Evolutionary conservation across 2,329 filamentous ascomycete genomes (phyloP), one percentile per base, ranked within the genome.

Genomic region (Arthroderma uncinatum): DNA sequence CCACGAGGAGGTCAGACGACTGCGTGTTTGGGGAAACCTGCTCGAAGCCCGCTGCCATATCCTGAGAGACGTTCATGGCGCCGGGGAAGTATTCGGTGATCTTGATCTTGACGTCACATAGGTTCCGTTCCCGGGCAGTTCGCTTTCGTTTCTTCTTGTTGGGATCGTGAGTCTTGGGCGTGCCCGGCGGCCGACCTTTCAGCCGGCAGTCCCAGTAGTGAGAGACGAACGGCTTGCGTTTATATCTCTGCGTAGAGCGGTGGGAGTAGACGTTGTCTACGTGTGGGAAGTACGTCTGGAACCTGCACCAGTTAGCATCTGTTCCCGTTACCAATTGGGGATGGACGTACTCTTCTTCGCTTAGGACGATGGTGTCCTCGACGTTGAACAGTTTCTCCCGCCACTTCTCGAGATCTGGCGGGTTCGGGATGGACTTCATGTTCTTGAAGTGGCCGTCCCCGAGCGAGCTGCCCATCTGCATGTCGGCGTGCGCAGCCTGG

Each of bases 51-150:
- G 67, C 62, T 19, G 64, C 62, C 44, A 67, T 64, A 50, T 65
- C 68, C 53, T 66, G 65, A 9, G 64, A 65, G 40, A 60, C 61
- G 37, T 54, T 67, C 19, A 68, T 62, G 0, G 68, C 73, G 37
- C 79, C 80, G 8, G 84, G 80, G 56, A 86, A 85, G 71, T 87
- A 88, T 70, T 91, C 87, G 2, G 86, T 89, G 59, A 91, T 88
- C 70, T 90, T 91, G 69, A 91, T 89, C 72, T 91, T 91, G 62
- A 91, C 87, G 69, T 91, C 86, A 68, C 87, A 92, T n/a, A 90
- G 77, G 71, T 90, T 85, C 10, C 85, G 78, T 69, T 87, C 83
- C 42, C 87, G 78, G n/a, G 84, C 84, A 36, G 79, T 82, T 25
- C 87, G 82, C 71, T 89, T 90, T 37, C 87, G 80, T 70, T 89